Base-by-base conservation (phyloP, 2,329 filamentous ascomycete genomes). In the Penicillium capsulatum region DNA sequence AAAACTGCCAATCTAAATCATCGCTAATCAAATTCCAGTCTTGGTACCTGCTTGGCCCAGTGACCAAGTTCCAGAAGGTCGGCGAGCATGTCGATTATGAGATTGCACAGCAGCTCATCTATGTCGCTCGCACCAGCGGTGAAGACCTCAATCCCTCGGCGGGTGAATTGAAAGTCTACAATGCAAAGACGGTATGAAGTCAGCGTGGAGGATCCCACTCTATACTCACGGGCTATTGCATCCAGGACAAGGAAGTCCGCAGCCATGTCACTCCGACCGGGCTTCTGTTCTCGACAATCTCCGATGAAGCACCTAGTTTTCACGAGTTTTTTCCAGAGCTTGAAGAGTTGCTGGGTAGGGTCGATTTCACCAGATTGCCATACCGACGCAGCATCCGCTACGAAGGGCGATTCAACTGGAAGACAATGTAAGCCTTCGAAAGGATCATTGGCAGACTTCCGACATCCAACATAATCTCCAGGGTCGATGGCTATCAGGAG, bases 401-500 rank as follows among this genome's bases (percentile, higher is more conserved):
- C 39, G 67, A 73, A 35, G 75, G 76, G 3, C 65, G 67, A 0
- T 78, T 79, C 63, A 79, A 79, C 54, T 78, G 75, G 75, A 78
- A 78, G 53, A 77, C 75, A 0, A 77, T 77, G 74, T 71, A 57
- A 40, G 50, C 17, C n/a, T 19, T 16, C 11, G 9, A 10, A 5
- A 13, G 0, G 16, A 10, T 9, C 3, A 9, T 19, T 19, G 26
- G 31, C 44, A 19, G 47, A 7, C 3, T 26, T 5, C 32, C n/a
- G n/a, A n/a, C n/a, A n/a, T n/a, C n/a, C n/a, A n/a, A n/a, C n/a
- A n/a, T n/a, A n/a, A n/a, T n/a, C n/a, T 33, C 3, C 38, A 72
- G 69, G 70, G 73, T 78, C 16, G 75, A 78, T 43, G 75, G 74
- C 6, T 78, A 75, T 45, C 74, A 78, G 55, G 76, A 79, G 57